phyloP scores from a whole-genome alignment of 208 protist genomes.

The Strigomonas culicis region DNA sequence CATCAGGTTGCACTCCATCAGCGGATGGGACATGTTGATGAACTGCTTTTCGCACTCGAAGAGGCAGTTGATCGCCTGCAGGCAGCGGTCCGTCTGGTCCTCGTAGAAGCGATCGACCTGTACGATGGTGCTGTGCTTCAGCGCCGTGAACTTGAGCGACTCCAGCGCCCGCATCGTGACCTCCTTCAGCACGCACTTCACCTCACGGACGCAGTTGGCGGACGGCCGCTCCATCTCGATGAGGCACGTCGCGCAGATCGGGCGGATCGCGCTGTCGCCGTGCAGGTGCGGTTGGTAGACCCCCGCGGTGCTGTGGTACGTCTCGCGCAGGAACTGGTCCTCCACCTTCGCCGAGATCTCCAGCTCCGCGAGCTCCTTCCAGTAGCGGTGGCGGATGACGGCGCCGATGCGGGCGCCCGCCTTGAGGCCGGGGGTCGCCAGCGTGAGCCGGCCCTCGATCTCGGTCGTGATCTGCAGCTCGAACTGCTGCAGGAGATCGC shows the following conservation, averaged over 20 bases:
- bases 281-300: constrained; percentile 4
- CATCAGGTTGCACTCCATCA: constrained; percentile 10
- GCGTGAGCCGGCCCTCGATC: constrained; percentile 5
- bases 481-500: background rate
- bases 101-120: constrained; percentile 9
- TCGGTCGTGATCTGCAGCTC: background rate
- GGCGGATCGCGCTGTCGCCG: constrained; percentile 8
- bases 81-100: constrained; percentile 7
- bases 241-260: constrained; percentile 10
- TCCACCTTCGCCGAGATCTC: constrained; percentile 6
- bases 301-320: constrained; percentile 9
- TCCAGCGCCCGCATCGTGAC: constrained; percentile 5
- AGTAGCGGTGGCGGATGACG: constrained; percentile 10
- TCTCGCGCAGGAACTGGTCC: constrained; percentile 8
- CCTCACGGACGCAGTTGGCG: constrained; percentile 9
- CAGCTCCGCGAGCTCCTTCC: constrained; percentile 7
- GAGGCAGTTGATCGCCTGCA: constrained; percentile 7
- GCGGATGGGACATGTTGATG: constrained; percentile 10
- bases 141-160: background rate
- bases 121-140: constrained; percentile 10
- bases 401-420: constrained; percentile 8
- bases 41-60: constrained; percentile 11
- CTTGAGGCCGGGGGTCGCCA: constrained; percentile 3
- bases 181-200: constrained; percentile 12
- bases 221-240: constrained; percentile 9